Base-by-base conservation (phyloP, 352 stramenopile genomes). In the Phytopythium litorale region DNA sequence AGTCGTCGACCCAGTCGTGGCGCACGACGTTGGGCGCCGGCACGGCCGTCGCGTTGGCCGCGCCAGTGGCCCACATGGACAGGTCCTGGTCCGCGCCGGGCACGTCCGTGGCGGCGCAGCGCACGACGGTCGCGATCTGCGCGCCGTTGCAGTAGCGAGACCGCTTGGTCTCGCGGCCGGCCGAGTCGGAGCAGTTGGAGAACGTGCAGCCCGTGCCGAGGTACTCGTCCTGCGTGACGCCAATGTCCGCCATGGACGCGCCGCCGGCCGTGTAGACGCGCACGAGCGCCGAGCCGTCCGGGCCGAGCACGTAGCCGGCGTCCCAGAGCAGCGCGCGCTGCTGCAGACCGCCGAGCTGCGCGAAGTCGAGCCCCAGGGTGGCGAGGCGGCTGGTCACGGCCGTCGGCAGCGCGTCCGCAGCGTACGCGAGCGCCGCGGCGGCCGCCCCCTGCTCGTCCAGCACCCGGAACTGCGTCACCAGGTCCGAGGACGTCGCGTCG, bases 261-360 rank as follows among this genome's bases (percentile, higher is more conserved):
- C 60, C 63, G 32, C 30, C 52, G 19, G 53, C 30, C 19, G 71
- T 78, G 62, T 68, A 73, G n/a, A 75, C 2, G 35, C 35, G 28
- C 28, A 32, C 28, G 28, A 32, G 28, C 28, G 28, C 28, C 28
- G 28, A 32, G 28, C 28, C 28, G 28, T 32, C 28, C 28, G 28
- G 28, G 28, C 28, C 28, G 28, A 32, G 79, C 42, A 91, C 79
- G 51, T 82, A 85, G 32, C 79, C 81, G 0, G 76, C 72, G 70
- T 91, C 81, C 81, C 81, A 91, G 52, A 91, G 72, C 59, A 91
- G 63, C 49, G 81, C 81, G 61, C 81, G 81, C 62, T 91, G 81
- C 60, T 85, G 77, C 59, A 89, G 64, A 0, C 79, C 79, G 35
- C 13, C 13, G 35, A 40, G 35, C 35, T 40, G 35, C 13, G 35